Percentiles rank a stretch among this genome's conserved stretches.
These are phyloP conservation scores for Paramecium sexaurelia DNA, from an alignment of 73 alveolate genomes.

Conservation along the genomic window DNA sequence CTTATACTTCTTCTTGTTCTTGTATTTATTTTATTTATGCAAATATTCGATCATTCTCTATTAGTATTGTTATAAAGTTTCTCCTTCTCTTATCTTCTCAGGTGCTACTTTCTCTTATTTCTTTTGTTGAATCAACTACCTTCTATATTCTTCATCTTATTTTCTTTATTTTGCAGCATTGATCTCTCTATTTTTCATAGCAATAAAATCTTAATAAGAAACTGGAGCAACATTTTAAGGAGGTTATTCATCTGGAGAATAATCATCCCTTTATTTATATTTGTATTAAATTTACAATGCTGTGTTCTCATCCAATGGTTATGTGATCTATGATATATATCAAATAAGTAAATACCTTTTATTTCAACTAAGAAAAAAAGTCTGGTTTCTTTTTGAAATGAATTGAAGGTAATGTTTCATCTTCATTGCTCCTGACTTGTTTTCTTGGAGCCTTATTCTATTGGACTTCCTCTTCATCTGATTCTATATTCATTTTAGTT, in stretches of 20 bases:
- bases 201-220: conserved; percentile 1
- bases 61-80: not conserved
- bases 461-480: not conserved
- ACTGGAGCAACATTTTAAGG: not conserved
- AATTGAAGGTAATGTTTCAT: not conserved
- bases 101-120: conserved; percentile 27
- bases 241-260: not conserved
- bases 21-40: not conserved
- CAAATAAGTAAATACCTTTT: not conserved
- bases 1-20: not conserved
- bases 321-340: not conserved
- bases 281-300: not conserved
- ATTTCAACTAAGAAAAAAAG: not conserved
- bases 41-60: conserved; percentile 15
- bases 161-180: not conserved
- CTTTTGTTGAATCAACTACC: not conserved
- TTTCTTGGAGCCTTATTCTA: not conserved
- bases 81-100: not conserved
- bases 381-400: conserved; percentile 3
- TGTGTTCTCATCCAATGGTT: not conserved
- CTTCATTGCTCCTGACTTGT: not conserved
- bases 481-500: conserved; percentile 31
- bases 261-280: not conserved
- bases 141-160: conserved; percentile 23
- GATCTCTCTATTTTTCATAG: conserved; percentile 9